A percentile compares a stretch with the other conserved stretches of the same genome.
Evolutionary conservation across 1,284 basidiomycete genomes (phyloP).

Genomic region (Neotropicomus parvogracilis): DNA sequence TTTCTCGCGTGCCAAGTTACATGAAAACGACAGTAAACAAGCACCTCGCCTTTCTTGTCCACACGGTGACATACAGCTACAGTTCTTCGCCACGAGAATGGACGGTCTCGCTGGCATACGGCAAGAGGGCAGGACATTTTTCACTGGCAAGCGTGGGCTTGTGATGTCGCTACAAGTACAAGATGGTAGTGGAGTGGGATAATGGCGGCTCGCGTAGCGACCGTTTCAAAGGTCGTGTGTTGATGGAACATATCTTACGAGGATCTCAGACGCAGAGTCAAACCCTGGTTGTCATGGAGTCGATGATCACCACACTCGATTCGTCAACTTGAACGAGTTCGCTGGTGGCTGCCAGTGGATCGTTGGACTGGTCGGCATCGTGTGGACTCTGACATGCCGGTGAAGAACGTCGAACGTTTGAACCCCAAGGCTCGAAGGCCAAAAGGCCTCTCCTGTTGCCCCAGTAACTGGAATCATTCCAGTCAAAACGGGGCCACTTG

Average conservation of each 20-base stretch:
- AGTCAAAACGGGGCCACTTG: neutral
- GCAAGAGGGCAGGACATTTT: slow-evolving; percentile 3
- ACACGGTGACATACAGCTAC: too few relatives aligned
- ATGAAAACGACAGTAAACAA: too few relatives aligned
- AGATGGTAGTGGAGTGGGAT: neutral
- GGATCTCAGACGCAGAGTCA: neutral
- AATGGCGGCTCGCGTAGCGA: slow-evolving; percentile 1
- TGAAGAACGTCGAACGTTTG: too few relatives aligned
- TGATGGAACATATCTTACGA: slow-evolving; percentile 7
- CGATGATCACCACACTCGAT: slow-evolving; percentile 6
- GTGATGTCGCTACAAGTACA: slow-evolving; percentile 3
- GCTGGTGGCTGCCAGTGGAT: slow-evolving; percentile 4
- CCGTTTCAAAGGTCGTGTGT: slow-evolving; percentile 4
- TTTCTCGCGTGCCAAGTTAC: too few relatives aligned
- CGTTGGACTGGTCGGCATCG: slow-evolving; percentile 1
- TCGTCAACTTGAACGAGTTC: slow-evolving; percentile 4
- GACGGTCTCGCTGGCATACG: slow-evolving; percentile 2
- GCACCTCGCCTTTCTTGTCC: too few relatives aligned
- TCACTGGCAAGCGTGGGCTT: neutral
- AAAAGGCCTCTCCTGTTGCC: slow-evolving; percentile 4
- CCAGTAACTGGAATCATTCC: neutral
- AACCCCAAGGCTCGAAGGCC: too few relatives aligned
- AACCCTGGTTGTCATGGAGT: neutral
- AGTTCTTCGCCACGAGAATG: neutral
- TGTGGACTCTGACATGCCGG: too few relatives aligned